Evolutionary conservation across 2,329 filamentous ascomycete genomes (phyloP), one percentile per base, ranked within the genome.

Genomic region (Hawksworthiomyces lignivorus): DNA sequence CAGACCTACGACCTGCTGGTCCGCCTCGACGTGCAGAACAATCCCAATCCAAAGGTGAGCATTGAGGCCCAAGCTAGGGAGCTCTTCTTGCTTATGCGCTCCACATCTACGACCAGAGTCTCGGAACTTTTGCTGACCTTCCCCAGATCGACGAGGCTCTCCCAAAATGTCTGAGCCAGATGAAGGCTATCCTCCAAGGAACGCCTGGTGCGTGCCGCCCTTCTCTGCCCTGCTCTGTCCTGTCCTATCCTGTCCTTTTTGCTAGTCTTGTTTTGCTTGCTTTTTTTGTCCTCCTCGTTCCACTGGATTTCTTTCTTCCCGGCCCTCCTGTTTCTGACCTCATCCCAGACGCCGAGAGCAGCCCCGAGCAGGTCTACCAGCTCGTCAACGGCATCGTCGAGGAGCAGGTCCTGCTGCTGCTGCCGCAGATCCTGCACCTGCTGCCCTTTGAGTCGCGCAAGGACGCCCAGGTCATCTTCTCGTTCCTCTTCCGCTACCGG

Each of bases 381-480:
- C 78, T 97, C 36, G 83, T 97, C 39, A 82, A 81, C 43, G 79
- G 84, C 50, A 79, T 94, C 48, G 84, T 96, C 54, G 48, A 89
- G 59, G 88, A 96, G 65, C 88, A 95, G 60, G 73, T 98, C 7
- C 79, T 98, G 32, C 85, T 85, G 54, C 72, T 85, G 39, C 81
- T 98, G 44, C 87, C 90, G 17, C 74, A 82, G 47, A 84, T 84
- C 57, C 83, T 98, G 34, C 80, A 87, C 63, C 78, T 82, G 39
- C 75, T 98, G 5, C 88, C 90, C 1, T 98, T 98, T 68, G 92
- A 98, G 68, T 87, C 89, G 28, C 82, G 90, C 56, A 97, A 96
- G 69, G 90, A 96, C 58, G 86, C 87, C 11, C 90, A 96, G 61
- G 86, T 92, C 49, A 92, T 96, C 59, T 92, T 97, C 67, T 95